These are phyloP conservation scores for Striga hermonthica DNA, from an alignment of 305 asterid genomes.

Conservation along the genomic window DNA sequence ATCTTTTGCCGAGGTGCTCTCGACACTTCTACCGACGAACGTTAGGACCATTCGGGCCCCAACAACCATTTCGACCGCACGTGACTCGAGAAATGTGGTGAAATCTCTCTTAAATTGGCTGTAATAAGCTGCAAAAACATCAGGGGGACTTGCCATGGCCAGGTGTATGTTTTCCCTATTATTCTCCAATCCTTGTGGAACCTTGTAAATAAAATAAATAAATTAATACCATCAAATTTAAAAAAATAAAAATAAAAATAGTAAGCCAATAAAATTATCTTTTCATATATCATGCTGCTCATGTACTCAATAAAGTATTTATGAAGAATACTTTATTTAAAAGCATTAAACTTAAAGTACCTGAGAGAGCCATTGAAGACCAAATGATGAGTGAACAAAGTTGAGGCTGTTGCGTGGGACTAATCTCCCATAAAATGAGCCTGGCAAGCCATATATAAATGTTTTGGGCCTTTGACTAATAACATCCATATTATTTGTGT, in stretches of 20 bases:
- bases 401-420: background rate
- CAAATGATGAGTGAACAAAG: background rate
- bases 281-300: too few relatives aligned
- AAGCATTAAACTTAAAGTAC: too few relatives aligned
- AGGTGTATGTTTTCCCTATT: conserved; percentile 28
- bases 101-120: conserved; percentile 36
- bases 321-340: too few relatives aligned
- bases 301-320: too few relatives aligned
- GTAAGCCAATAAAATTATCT: too few relatives aligned
- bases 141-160: conserved; percentile 32
- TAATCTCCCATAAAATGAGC: background rate
- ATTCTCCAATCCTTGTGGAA: background rate
- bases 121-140: conserved; percentile 33
- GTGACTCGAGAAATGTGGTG: conserved; percentile 25
- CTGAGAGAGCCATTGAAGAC: too few relatives aligned
- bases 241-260: too few relatives aligned
- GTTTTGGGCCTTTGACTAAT: background rate
- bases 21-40: conserved; percentile 32
- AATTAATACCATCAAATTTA: too few relatives aligned
- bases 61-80: conserved; percentile 29
- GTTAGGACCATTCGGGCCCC: conserved; percentile 38
- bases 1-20: conserved; percentile 30
- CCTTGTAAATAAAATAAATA: background rate
- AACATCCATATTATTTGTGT: too few relatives aligned
- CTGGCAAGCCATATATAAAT: background rate